Base-by-base conservation (phyloP, 805 yeast species). In the Wickerhamiella dianesei region DNA sequence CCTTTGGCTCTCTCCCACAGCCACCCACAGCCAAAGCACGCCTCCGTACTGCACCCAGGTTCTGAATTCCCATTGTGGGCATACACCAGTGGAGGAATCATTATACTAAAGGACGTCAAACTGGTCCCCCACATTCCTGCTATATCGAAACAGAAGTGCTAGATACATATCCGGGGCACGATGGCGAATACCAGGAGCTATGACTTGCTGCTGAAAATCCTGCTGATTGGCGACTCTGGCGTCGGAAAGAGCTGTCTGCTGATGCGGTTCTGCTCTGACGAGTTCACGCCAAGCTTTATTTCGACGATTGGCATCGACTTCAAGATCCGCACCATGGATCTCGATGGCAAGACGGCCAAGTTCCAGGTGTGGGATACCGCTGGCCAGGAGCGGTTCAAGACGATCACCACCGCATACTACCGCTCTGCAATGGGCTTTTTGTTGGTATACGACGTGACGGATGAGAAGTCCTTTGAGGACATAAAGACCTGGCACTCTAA, bases 291-390 rank as follows among this genome's bases (percentile, higher is more conserved):
- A 3, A 79, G 92, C 18, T 92, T 89, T 67, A 92, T 92, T 68
- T 87, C 97, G 50, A 92, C 98, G 43, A 92, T 92, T 59, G 98
- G 98, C 47, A 92, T 92, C 59, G 98, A 92, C 66, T 92, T 92
- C 75, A 92, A 92, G 71, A 89, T 92, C 64, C 82, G 96, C 68
- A 88, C 96, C 22, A 84, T 88, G 56, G 96, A 89, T 58, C 75
- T 88, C 54, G 89, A 89, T 53, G 96, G 95, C 46, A 83, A 84
- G 67, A 82, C 82, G 54, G 83, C 92, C 66, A 92, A 92, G 69
- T 75, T 89, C 62, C 98, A 92, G 66, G 83, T 89, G 40, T 89
- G 98, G 98, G 98, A 89, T 65, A 89, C 98, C 49, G 98, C 98
- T 17, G 98, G 98, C 44, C 98, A 89, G 72, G 98, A 89, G 68